These are phyloP conservation scores for Stentor roeselii DNA, from an alignment of 73 alveolate genomes.

Conservation along the genomic window DNA sequence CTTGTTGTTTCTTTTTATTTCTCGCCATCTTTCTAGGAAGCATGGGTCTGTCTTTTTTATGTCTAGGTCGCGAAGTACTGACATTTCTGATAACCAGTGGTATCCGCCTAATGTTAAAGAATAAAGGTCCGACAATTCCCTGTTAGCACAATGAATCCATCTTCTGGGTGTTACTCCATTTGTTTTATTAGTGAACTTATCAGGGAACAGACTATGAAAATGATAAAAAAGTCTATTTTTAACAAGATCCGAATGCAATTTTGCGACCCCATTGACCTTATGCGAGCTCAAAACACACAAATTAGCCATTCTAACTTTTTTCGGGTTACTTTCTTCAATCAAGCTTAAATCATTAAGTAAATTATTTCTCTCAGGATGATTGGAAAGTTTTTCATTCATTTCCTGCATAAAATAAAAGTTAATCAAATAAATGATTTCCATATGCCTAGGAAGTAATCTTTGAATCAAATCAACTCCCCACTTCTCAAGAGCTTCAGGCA, in stretches of 20 bases:
- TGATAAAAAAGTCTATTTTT: slow-evolving; percentile 65
- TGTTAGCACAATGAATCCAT: slow-evolving; percentile 98
- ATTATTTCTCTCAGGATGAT: slow-evolving; percentile 53
- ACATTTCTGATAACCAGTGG: slow-evolving; percentile 74
- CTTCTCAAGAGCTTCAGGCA: slow-evolving; percentile 83
- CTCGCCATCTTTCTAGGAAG: slow-evolving; percentile 55
- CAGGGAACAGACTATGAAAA: slow-evolving; percentile 63
- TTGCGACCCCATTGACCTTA: slow-evolving; percentile 88
- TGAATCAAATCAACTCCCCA: slow-evolving; percentile 81
- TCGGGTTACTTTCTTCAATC: slow-evolving; percentile 69
- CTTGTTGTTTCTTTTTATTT: slow-evolving; percentile 76
- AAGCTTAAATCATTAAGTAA: slow-evolving; percentile 52
- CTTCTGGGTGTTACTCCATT: slow-evolving; percentile 99
- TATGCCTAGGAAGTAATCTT: slow-evolving; percentile 79
- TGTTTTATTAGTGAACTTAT: slow-evolving; percentile 70
- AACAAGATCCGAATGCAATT: slow-evolving; percentile 78
- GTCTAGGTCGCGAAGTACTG: slow-evolving; percentile 47
- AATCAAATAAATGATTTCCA: slow-evolving; percentile 69
- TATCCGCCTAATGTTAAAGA: slow-evolving; percentile 68
- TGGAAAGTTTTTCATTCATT: slow-evolving; percentile 45
- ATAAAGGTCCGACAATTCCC: slow-evolving; percentile 80
- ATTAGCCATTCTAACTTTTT: slow-evolving; percentile 88
- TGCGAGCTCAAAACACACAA: slow-evolving; percentile 66
- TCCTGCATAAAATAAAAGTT: slow-evolving; percentile 67
- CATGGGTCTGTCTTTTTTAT: slow-evolving; percentile 44